Percentiles rank a stretch among this genome's conserved stretches.
Conservation (phyloP, 164 flowering plant species). For the Umbilicus rupestris region DNA sequence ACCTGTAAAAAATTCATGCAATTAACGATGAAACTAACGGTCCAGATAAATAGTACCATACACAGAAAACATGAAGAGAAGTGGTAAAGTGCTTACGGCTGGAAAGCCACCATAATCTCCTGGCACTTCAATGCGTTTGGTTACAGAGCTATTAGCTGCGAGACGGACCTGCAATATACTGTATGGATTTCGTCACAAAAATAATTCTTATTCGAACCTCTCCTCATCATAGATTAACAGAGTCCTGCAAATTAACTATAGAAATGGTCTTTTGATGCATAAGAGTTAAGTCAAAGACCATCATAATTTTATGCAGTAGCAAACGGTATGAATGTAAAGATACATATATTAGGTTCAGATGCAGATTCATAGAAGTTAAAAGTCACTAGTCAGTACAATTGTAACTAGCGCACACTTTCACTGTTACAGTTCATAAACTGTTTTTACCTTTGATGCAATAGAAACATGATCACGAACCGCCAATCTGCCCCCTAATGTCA, state of each 20-base stretch:
- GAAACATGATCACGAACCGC: slow-evolving; percentile 82
- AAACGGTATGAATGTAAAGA: background rate
- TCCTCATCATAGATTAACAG: background rate
- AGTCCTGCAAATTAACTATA: background rate
- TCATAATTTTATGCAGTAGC: background rate
- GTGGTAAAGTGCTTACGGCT: slow-evolving; percentile 43
- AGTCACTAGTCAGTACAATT: background rate
- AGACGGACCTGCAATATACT: slow-evolving; percentile 82
- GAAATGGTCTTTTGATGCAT: too few species aligned
- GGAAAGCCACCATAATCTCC: slow-evolving; percentile 98
- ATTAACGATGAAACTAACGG: background rate
- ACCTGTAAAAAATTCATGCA: slow-evolving; percentile 30
- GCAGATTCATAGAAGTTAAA: background rate
- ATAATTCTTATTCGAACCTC: background rate
- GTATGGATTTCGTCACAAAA: background rate
- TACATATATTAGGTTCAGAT: background rate
- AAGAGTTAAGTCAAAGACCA: background rate
- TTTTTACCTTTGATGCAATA: slow-evolving; percentile 63
- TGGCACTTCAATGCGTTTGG: slow-evolving; percentile 63
- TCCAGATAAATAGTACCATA: background rate
- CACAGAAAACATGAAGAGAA: background rate
- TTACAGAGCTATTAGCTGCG: slow-evolving; percentile 79
- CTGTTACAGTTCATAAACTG: background rate
- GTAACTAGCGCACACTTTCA: background rate
- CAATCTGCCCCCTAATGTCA: slow-evolving; percentile 75